Evolutionary conservation across 148 eudicot genomes (phyloP), one percentile per base, ranked within the genome.

Genomic region (Rhododendron griersonianum): DNA sequence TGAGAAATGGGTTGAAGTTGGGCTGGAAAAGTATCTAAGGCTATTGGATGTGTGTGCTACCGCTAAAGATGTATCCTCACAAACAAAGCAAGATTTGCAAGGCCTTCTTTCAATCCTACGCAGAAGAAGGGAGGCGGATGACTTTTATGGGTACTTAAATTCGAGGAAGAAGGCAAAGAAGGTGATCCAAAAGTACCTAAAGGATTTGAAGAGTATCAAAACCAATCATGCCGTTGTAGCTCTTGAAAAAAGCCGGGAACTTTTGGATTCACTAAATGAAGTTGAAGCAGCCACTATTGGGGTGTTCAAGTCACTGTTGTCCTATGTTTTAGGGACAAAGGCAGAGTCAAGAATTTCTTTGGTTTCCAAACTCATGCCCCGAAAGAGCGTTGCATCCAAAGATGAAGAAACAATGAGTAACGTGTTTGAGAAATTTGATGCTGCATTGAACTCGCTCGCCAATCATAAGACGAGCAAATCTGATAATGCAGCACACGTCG

Each of bases 31-130:
- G 48, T 89, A 91, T 77, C 85, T 91, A 57, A 18, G 65, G 65
- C 87, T 91, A 53, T 86, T 93, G 48, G 95, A 93, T 86, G 83
- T 86, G 25, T 91, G 92, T 89, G 85, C 87, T 10, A 86, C 86
- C 11, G 84, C 90, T 47, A 88, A 87, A 87, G 92, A 91, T 39
- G 87, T 84, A 71, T 84, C 89, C 67, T 79, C 69, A 14, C 87
- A 87, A 86, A 85, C 87, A 23, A 91, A 86, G 88, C 89, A 92
- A 37, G 57, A 76, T 39, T 78, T 91, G 23, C 90, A 88, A 80
- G 86, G 75, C 63, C 67, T 92, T 75, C 90, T 90, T 44, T 90
- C 94, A 80, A 55, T 57, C 10, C 59, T 91, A 5, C 87, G 93
- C 18, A 91, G 93, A 86, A 91, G 93, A 86, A 89, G 86, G 81